Evolutionary conservation across 306 rosid genomes (phyloP).

Genomic region (Cucurbita maxima): DNA sequence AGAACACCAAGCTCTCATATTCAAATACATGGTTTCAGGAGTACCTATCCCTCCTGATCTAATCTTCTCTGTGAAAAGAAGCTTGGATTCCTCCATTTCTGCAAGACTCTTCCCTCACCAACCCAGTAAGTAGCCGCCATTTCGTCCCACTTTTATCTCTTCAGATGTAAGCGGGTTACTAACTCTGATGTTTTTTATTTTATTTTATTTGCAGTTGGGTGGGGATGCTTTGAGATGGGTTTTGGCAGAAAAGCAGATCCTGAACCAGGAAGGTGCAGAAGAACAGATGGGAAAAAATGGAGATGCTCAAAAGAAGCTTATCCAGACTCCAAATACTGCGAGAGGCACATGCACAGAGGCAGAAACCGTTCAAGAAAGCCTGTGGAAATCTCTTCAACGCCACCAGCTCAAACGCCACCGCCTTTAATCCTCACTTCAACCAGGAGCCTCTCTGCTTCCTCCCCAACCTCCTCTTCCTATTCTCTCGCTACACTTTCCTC

Average conservation of each 20-base stretch:
- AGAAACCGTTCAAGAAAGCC: slow-evolving; percentile 99
- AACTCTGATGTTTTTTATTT: not conserved
- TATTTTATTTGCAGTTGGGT: slow-evolving; percentile 51
- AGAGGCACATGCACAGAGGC: slow-evolving; percentile 98
- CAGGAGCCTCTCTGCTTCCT: slow-evolving; percentile 10
- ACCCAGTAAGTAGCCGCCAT: slow-evolving; percentile 34
- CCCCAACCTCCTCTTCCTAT: slow-evolving; percentile 16
- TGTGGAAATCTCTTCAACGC: slow-evolving; percentile 74
- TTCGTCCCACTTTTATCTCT: not conserved
- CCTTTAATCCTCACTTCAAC: slow-evolving; percentile 12
- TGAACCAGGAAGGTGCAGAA: slow-evolving; percentile 98
- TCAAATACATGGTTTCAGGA: slow-evolving; percentile 85
- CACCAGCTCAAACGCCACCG: slow-evolving; percentile 5
- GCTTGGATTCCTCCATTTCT: slow-evolving; percentile 57
- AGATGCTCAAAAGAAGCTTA: slow-evolving; percentile 98
- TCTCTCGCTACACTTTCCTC: slow-evolving; percentile 28
- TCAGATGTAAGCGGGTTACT: not conserved
- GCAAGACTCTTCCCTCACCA: slow-evolving; percentile 74
- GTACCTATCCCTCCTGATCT: slow-evolving; percentile 82
- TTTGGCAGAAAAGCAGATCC: slow-evolving; percentile 93
- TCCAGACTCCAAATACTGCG: slow-evolving; percentile 98
- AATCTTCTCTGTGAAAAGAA: slow-evolving; percentile 63
- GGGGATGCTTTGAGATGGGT: slow-evolving; percentile 95
- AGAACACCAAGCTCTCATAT: slow-evolving; percentile 90
- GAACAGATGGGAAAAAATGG: slow-evolving; percentile 99